Evolutionary conservation across 2,329 filamentous ascomycete genomes (phyloP), one percentile per base, ranked within the genome.

Genomic region (Nothophaeocryptopus gaeumannii): DNA sequence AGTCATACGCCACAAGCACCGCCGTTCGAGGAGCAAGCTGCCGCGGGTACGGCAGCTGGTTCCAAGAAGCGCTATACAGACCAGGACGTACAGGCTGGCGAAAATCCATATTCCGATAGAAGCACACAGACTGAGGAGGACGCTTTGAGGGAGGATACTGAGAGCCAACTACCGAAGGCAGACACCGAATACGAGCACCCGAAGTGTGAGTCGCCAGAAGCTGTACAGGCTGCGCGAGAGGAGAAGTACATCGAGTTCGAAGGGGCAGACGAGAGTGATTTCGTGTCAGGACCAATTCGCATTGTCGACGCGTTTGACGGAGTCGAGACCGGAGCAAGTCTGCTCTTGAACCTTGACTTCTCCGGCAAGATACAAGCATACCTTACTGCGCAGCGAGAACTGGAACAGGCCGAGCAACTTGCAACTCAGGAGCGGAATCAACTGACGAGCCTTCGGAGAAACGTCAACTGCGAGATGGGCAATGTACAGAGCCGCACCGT

Each of bases 281-380:
- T 38, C 10, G 30, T 16, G 8, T n/a, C 36, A 13, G 43, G 43
- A 10, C 43, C 35, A 7, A 14, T 31, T 11, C 34, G 43, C 16
- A n/a, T 46, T 8, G 43, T 46, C 4, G 15, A 14, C 16, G 36
- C 43, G 5, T 46, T 35, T 5, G 43, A 46, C 12, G 43, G 43
- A 11, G n/a, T 46, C 3, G n/a, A 38, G 12, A 34, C 38, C 14
- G 43, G 26, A 20, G 43, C 35, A 38, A 16, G 34, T 29, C 16
- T 35, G 8, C 43, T 46, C 8, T n/a, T 39, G 5, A 39, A 16
- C 9, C 13, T 46, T 5, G 20, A 46, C 20, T 13, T 46, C 5
- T 38, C 43, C 7, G 20, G 13, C 13, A 37, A 30, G 8, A 36
- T 46, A 3, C 43, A 35, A n/a, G 16, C n/a, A 30, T 12, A 34